Conservation (phyloP, 129 eudicot species). For the Glebionis coronaria region DNA sequence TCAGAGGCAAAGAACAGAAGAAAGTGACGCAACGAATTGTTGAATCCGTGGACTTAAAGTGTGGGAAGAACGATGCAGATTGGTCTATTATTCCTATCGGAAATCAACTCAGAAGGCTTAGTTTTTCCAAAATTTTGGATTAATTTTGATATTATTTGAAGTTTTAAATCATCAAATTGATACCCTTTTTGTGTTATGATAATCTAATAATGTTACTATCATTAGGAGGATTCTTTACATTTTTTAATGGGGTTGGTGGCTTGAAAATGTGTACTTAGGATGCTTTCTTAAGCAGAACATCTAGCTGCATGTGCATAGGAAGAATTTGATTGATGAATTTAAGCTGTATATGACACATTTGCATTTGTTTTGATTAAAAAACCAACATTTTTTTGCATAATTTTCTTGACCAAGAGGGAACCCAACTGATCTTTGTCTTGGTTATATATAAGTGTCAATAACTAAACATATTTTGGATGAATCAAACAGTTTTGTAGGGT, state of each 20-base stretch:
- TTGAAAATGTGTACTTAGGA: conserved; percentile 22
- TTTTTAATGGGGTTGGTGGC: conserved; percentile 28
- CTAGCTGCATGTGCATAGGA: conserved; percentile 28
- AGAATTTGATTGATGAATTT: conserved; percentile 26
- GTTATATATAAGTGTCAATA: conserved; percentile 15
- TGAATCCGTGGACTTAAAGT: conserved; percentile 42
- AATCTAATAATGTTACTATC: conserved; percentile 9
- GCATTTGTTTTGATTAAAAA: conserved; percentile 4
- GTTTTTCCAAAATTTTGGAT: conserved; percentile 43
- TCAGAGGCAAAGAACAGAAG: conserved; percentile 28
- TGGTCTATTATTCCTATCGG: conserved; percentile 32
- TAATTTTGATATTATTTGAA: conserved; percentile 19
- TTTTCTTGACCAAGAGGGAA: conserved; percentile 23
- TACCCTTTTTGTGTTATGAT: neutral
- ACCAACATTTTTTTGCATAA: neutral
- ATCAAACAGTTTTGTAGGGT: conserved; percentile 22
- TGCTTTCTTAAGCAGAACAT: conserved; percentile 29
- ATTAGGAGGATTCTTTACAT: neutral
- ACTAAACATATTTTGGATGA: conserved; percentile 25
- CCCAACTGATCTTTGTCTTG: conserved; percentile 22
- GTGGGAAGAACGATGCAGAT: conserved; percentile 36
- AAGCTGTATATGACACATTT: conserved; percentile 7
- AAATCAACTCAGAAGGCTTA: conserved; percentile 36
- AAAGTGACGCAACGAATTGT: conserved; percentile 30
- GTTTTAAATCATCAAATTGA: conserved; percentile 13